A percentile compares a stretch with the other conserved stretches of the same genome.
Conservation (phyloP, 371 early-diverging fungal genomes). For the Mucor irregularis region DNA sequence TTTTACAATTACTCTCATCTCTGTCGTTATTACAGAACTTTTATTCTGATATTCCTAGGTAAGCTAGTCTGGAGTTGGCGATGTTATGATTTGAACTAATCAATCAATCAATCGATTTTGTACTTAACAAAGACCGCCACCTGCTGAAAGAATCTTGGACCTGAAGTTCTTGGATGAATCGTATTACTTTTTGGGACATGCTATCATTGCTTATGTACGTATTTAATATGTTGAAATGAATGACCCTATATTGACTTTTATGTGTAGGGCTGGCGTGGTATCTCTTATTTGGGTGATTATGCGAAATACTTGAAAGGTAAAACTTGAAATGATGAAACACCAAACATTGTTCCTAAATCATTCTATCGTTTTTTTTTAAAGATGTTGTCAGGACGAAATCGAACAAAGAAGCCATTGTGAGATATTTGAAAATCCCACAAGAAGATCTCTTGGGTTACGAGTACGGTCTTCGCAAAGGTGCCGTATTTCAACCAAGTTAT, state of each 20-base stretch:
- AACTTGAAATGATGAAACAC: background rate
- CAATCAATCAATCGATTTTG: background rate
- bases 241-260: background rate
- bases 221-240: background rate
- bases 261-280: slow-evolving; percentile 49
- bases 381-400: slow-evolving; percentile 70
- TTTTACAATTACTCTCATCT: slow-evolving; percentile 69
- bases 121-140: slow-evolving; percentile 37
- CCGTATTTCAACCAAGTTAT: slow-evolving; percentile 81
- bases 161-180: slow-evolving; percentile 45
- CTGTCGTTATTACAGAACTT: slow-evolving; percentile 65
- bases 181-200: slow-evolving; percentile 48
- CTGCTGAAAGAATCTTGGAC: slow-evolving; percentile 42
- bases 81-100: no score
- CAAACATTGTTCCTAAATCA: background rate
- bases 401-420: slow-evolving; percentile 67
- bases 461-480: slow-evolving; percentile 64
- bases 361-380: slow-evolving; percentile 1
- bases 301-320: slow-evolving; percentile 49
- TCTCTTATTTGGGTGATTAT: slow-evolving; percentile 50
- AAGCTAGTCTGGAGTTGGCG: no score
- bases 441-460: slow-evolving; percentile 81
- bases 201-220: slow-evolving; percentile 52
- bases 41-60: slow-evolving; percentile 56
- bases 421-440: slow-evolving; percentile 65